A percentile compares a stretch with the other conserved stretches of the same genome.
Evolutionary conservation across 805 yeast genomes (phyloP).

Genomic region (Kazachstania taianensis): DNA sequence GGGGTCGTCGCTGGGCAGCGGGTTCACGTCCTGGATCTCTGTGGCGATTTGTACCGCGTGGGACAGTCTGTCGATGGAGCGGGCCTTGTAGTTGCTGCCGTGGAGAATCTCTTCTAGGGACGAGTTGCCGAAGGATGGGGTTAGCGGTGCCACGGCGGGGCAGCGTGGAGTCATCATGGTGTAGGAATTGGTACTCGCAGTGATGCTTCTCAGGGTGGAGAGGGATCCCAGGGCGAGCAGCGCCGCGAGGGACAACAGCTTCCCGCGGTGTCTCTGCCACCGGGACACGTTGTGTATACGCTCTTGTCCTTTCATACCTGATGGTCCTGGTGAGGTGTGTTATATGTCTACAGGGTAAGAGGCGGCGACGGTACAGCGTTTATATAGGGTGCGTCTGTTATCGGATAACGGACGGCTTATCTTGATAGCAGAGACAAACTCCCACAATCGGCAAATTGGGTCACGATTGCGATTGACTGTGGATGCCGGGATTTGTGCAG

Average conservation of each 20-base stretch:
- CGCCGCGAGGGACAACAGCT: neutral
- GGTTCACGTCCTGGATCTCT: slow-evolving; percentile 45
- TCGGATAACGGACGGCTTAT: too few relatives aligned
- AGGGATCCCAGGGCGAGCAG: neutral
- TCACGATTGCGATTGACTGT: too few relatives aligned
- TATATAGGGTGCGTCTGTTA: too few relatives aligned
- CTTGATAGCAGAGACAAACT: too few relatives aligned
- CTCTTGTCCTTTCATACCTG: too few relatives aligned
- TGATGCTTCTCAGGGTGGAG: neutral
- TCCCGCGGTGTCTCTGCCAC: neutral
- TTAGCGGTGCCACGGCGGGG: slow-evolving; percentile 14
- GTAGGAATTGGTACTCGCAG: neutral
- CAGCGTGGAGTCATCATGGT: slow-evolving; percentile 11
- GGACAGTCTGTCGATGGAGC: slow-evolving; percentile 36
- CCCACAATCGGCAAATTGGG: too few relatives aligned
- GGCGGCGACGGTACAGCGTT: too few relatives aligned
- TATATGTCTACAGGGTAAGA: too few relatives aligned
- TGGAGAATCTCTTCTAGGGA: slow-evolving; percentile 20
- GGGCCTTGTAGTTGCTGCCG: slow-evolving; percentile 30
- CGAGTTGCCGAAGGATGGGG: slow-evolving; percentile 17
- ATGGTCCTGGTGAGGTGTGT: too few relatives aligned
- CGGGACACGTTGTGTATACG: neutral
- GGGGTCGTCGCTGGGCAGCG: slow-evolving; percentile 24
- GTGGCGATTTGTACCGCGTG: slow-evolving; percentile 61
- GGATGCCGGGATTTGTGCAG: too few relatives aligned